Percentiles rank a stretch among this genome's conserved stretches.
Conservation (phyloP, 78 protist genomes). For the Tieghemostelium lacteum region DNA sequence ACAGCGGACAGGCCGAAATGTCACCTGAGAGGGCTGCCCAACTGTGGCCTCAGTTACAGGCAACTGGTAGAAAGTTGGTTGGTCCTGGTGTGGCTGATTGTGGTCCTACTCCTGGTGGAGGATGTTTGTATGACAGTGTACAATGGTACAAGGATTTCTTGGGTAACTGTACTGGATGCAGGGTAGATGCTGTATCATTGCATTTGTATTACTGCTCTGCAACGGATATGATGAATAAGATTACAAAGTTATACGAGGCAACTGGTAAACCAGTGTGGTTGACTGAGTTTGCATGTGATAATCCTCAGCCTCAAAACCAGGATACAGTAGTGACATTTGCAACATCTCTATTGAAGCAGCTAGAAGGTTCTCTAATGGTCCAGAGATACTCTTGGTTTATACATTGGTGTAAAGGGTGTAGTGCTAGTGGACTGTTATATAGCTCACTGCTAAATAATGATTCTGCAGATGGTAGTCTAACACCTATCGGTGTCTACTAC, state of each 20-base stretch:
- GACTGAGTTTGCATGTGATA: constrained; percentile 40
- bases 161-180: background rate
- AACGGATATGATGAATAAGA: constrained; percentile 33
- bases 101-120: background rate
- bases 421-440: background rate
- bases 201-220: constrained; percentile 47
- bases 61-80: background rate
- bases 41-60: constrained; percentile 1
- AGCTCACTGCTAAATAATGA: background rate
- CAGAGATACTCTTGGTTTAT: constrained; percentile 26
- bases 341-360: background rate
- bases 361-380: constrained; percentile 2
- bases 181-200: constrained; percentile 4
- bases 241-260: background rate
- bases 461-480: background rate
- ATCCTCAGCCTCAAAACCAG: background rate
- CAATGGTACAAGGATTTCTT: constrained; percentile 24
- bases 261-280: constrained; percentile 31
- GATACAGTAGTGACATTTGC: background rate
- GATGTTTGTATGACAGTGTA: background rate
- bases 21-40: constrained; percentile 17
- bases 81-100: constrained; percentile 31
- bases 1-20: background rate
- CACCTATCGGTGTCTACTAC: background rate
- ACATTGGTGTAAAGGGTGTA: constrained; percentile 5